Percentiles rank a stretch among this genome's conserved stretches.
Evolutionary conservation across 2,329 filamentous ascomycete species (phyloP).

Genomic region (Fusarium sp.): DNA sequence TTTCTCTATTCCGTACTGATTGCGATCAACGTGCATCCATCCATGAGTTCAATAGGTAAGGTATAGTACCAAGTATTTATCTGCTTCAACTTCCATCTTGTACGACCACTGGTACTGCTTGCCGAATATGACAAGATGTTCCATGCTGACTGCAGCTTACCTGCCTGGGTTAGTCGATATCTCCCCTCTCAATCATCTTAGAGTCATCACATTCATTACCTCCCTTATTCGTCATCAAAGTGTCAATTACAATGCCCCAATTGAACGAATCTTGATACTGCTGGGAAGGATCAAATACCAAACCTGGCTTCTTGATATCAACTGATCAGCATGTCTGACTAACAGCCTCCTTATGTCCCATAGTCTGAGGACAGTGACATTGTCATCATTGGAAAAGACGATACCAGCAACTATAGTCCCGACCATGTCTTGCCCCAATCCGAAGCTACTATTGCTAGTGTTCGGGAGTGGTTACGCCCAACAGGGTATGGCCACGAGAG

Average conservation of each 20-base stretch:
- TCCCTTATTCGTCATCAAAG: not conserved
- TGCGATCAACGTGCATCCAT: not conserved
- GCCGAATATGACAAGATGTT: not conserved
- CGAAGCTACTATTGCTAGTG: conserved; percentile 39
- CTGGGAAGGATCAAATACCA: not conserved
- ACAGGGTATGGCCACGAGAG: conserved; percentile 33
- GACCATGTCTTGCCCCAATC: conserved; percentile 49
- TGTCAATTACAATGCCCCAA: not conserved
- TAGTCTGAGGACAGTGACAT: conserved; percentile 19
- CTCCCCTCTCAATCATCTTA: not conserved
- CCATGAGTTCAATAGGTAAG: not conserved
- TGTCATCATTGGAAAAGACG: conserved; percentile 19
- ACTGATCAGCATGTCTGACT: not conserved
- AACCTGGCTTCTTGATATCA: not conserved
- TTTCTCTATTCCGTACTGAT: not conserved
- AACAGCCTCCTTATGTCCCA: not conserved
- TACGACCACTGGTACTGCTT: not conserved
- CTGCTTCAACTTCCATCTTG: not conserved
- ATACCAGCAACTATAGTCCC: conserved; percentile 49
- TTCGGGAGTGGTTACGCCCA: conserved; percentile 33
- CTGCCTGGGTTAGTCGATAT: not conserved
- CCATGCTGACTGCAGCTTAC: not conserved
- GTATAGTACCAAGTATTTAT: not conserved
- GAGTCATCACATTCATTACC: not conserved
- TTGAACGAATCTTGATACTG: not conserved